phyloP scores from a whole-genome alignment of 2,329 filamentous ascomycete genomes.

The Cordyceps farinosa region DNA sequence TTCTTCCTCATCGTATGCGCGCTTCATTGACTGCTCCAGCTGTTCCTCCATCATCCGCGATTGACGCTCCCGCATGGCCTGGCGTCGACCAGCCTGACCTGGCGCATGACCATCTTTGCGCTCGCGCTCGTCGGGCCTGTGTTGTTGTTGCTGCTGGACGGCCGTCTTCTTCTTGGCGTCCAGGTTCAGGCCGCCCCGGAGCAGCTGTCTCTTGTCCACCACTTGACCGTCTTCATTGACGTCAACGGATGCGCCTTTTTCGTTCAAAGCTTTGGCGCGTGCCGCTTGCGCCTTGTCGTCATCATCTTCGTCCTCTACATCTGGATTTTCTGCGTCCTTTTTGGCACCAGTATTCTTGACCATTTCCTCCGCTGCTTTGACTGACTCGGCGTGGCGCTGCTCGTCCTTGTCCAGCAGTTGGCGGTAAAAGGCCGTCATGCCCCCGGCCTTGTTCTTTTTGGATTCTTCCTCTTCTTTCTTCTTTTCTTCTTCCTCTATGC shows the following conservation, averaged over 20 bases:
- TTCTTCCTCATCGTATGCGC: slow-evolving; percentile 64
- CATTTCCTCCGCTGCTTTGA: slow-evolving; percentile 62
- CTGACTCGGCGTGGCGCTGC: slow-evolving; percentile 62
- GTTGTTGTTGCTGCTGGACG: slow-evolving; percentile 30
- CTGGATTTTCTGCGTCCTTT: background rate
- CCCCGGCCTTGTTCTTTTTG: slow-evolving; percentile 59
- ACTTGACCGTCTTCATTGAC: slow-evolving; percentile 82
- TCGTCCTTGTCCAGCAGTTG: slow-evolving; percentile 69
- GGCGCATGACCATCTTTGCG: slow-evolving; percentile 37
- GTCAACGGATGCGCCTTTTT: slow-evolving; percentile 57
- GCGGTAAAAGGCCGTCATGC: slow-evolving; percentile 77
- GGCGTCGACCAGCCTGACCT: slow-evolving; percentile 46
- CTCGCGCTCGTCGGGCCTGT: slow-evolving; percentile 28
- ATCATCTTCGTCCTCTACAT: slow-evolving; percentile 31
- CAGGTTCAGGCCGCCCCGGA: slow-evolving; percentile 73
- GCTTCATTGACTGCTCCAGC: slow-evolving; percentile 68
- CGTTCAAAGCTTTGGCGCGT: slow-evolving; percentile 63
- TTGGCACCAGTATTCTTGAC: slow-evolving; percentile 38
- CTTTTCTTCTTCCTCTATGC: slow-evolving; percentile 69
- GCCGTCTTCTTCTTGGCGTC: slow-evolving; percentile 55
- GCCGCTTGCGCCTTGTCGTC: slow-evolving; percentile 58
- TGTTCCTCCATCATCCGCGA: slow-evolving; percentile 76
- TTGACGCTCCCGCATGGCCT: slow-evolving; percentile 71
- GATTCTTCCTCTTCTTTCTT: slow-evolving; percentile 60
- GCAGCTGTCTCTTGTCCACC: slow-evolving; percentile 77